phyloP scores from a whole-genome alignment of 805 yeast species.

The Candida ulmi region DNA sequence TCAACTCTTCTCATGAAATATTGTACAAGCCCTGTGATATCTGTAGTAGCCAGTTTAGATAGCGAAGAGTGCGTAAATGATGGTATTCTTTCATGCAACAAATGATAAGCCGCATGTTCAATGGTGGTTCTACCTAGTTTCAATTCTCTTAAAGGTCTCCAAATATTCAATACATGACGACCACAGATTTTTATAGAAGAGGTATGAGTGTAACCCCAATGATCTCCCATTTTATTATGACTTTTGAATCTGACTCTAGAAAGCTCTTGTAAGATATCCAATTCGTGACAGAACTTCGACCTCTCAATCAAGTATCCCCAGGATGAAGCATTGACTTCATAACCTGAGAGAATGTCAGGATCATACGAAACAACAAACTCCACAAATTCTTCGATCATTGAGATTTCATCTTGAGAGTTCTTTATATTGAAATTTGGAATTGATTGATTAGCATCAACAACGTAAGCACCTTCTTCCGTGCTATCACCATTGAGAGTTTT shows the following conservation, averaged over 20 bases:
- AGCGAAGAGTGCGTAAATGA: conserved; percentile 45
- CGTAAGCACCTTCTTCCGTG: conserved; percentile 32
- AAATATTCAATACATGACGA: conserved; percentile 75
- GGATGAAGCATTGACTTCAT: conserved; percentile 69
- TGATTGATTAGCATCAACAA: conserved; percentile 18
- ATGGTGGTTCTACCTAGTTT: conserved; percentile 63
- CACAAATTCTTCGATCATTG: conserved; percentile 50
- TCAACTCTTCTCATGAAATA: conserved; percentile 43
- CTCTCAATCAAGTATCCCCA: conserved; percentile 91
- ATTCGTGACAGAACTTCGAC: conserved; percentile 35
- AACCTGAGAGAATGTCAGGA: conserved; percentile 87
- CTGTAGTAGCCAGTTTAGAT: conserved; percentile 38
- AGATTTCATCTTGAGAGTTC: conserved; percentile 47
- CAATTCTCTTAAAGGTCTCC: conserved; percentile 73
- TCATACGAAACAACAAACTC: conserved; percentile 57
- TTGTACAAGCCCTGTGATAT: conserved; percentile 31
- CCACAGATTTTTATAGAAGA: conserved; percentile 69
- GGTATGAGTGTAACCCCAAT: conserved; percentile 81
- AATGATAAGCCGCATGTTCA: conserved; percentile 69
- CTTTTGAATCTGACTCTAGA: conserved; percentile 51
- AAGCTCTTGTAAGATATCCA: conserved; percentile 51
- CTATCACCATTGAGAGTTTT: conserved; percentile 41
- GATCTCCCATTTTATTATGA: conserved; percentile 52
- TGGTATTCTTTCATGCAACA: conserved; percentile 66
- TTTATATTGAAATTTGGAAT: conserved; percentile 1